Evolutionary conservation across 2,329 filamentous ascomycete species (phyloP), one percentile per base, ranked within the genome.

Genomic region (Aspergillus puulaauensis): DNA sequence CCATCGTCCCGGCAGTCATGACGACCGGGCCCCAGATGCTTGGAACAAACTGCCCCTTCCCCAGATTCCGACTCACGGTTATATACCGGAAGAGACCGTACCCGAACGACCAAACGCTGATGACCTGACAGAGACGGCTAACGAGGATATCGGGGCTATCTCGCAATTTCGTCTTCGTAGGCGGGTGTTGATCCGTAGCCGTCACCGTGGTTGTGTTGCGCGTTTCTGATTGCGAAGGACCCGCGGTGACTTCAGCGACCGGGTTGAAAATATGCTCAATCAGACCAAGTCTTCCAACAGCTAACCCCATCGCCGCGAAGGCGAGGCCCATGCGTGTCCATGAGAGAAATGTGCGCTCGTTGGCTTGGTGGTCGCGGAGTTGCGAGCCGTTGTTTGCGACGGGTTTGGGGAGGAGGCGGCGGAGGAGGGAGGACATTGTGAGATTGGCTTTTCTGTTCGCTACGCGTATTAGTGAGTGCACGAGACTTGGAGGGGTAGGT

Each of bases 281-380:
- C 12, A 67, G 56, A 6, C 64, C 64, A 4, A 71, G 51, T n/a
- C 68, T 64, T 12, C 68, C 67, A 8, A 72, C 62, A 4, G 68
- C 68, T 6, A 71, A 59, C 2, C 64, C 66, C 68, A 71, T 70
- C 4, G 68, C 68, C 15, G 65, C 68, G 45, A 72, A 72, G 9
- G 66, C 68, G 14, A 72, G 69, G 17, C 68, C 69, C 59, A 69
- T 68, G 37, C 69, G 68, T 1, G 67, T 72, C 69, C 69, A 71
- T 55, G 70, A 71, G 12, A 72, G 66, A 51, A 72, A 72, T 4
- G 70, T 71, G 33, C 70, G 68, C 61, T 72, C 70, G 54, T 71
- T 71, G 54, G 70, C 70, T 45, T 65, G 68, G 58, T 71, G 70
- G 58, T 72, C 70, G 61, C 70, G 69, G 15, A 70, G 64, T 52